Evolutionary conservation across 257 asterid species (phyloP).

Genomic region (Nicotiana otophora): DNA sequence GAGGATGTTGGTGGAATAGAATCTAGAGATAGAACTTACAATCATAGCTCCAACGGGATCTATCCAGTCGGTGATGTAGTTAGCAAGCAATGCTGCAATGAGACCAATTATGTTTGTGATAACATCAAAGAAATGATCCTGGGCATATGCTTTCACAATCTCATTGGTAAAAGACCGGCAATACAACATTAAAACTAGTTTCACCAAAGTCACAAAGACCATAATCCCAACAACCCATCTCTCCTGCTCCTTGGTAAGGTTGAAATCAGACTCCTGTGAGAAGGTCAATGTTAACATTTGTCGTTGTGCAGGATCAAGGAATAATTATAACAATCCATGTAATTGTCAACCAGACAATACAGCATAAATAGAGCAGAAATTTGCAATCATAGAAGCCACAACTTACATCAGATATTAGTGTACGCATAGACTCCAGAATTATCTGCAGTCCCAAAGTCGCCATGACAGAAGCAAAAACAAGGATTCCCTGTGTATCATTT

Average conservation of each 20-base stretch:
- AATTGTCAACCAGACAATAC: not conserved
- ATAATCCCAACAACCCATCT: slow-evolving; percentile 45
- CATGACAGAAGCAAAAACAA: slow-evolving; percentile 60
- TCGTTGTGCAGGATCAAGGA: not conserved
- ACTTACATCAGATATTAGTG: slow-evolving; percentile 39
- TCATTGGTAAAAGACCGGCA: slow-evolving; percentile 53
- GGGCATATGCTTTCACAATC: slow-evolving; percentile 54
- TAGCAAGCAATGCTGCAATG: slow-evolving; percentile 44
- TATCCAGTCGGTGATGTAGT: slow-evolving; percentile 38
- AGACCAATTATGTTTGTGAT: slow-evolving; percentile 49
- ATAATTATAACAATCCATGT: not conserved
- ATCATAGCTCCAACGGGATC: slow-evolving; percentile 57
- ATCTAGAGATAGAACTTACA: slow-evolving; percentile 28
- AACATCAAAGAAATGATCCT: slow-evolving; percentile 51
- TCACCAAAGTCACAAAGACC: slow-evolving; percentile 47
- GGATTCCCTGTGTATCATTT: slow-evolving; percentile 41
- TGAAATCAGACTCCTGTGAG: slow-evolving; percentile 29
- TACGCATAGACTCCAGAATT: slow-evolving; percentile 44
- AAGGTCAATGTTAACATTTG: not conserved
- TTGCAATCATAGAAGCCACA: not conserved
- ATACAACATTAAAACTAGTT: slow-evolving; percentile 34
- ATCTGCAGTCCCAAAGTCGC: slow-evolving; percentile 54
- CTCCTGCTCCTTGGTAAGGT: slow-evolving; percentile 45
- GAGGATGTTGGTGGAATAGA: not conserved
- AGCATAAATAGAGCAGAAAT: not conserved